phyloP scores from a whole-genome alignment of 1,139 yeast species.

The Geotrichum klebahnii region DNA sequence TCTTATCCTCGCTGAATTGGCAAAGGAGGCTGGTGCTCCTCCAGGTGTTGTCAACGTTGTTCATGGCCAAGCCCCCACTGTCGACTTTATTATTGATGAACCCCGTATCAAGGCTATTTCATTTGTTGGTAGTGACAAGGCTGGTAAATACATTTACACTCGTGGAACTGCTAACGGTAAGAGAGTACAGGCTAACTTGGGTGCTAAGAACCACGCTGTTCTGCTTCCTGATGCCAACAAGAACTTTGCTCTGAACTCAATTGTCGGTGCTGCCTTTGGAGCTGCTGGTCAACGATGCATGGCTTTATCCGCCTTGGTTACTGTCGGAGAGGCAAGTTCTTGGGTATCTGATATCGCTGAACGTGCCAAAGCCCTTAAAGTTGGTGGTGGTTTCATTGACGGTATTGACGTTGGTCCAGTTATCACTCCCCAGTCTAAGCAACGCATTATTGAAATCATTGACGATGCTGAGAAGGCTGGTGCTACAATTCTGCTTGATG shows the following conservation, averaged over 20 bases:
- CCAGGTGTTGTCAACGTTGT: slow-evolving; percentile 74
- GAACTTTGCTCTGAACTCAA: slow-evolving; percentile 59
- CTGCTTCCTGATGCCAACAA: slow-evolving; percentile 71
- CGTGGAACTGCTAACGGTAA: slow-evolving; percentile 67
- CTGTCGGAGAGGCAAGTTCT: slow-evolving; percentile 63
- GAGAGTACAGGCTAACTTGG: slow-evolving; percentile 72
- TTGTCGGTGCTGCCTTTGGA: slow-evolving; percentile 75
- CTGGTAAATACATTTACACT: slow-evolving; percentile 66
- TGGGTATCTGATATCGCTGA: slow-evolving; percentile 61
- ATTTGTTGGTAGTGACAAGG: slow-evolving; percentile 68
- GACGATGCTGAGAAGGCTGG: slow-evolving; percentile 63
- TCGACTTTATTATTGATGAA: slow-evolving; percentile 75
- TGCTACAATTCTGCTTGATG: slow-evolving; percentile 60
- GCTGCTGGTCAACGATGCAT: slow-evolving; percentile 84
- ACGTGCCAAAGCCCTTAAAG: slow-evolving; percentile 55
- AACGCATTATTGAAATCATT: slow-evolving; percentile 54
- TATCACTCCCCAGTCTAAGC: slow-evolving; percentile 56
- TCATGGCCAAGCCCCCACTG: slow-evolving; percentile 68
- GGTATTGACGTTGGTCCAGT: slow-evolving; percentile 68
- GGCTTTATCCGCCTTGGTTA: slow-evolving; percentile 72
- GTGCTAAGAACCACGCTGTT: slow-evolving; percentile 74
- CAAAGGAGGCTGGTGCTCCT: slow-evolving; percentile 71
- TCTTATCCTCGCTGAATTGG: slow-evolving; percentile 56
- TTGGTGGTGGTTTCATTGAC: slow-evolving; percentile 63
- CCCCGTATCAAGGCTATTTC: slow-evolving; percentile 70